A percentile compares a stretch with the other conserved stretches of the same genome.
Evolutionary conservation across 306 rosid genomes (phyloP).

Genomic region (Abrus precatorius): DNA sequence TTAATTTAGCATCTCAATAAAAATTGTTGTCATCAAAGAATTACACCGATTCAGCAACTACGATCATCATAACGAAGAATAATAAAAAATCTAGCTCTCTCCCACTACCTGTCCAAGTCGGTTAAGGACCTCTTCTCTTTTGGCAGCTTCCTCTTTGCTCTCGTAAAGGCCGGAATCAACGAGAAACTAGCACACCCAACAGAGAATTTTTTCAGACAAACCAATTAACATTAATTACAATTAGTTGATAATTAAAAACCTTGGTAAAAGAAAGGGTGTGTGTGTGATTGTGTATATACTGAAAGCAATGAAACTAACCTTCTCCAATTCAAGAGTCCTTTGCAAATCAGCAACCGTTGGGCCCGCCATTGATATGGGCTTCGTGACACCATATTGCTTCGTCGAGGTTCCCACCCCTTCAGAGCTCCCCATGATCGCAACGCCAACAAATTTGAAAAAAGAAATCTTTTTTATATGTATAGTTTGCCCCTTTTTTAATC

Average conservation of each 20-base stretch:
- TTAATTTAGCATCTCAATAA: background rate
- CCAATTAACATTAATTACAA: background rate
- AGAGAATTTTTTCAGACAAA: slow-evolving; percentile 20
- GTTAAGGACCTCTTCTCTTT: slow-evolving; percentile 69
- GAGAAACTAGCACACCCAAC: slow-evolving; percentile 55
- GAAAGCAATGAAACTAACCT: slow-evolving; percentile 55
- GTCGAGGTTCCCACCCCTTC: slow-evolving; percentile 57
- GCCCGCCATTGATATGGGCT: slow-evolving; percentile 73
- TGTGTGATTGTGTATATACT: too few species aligned
- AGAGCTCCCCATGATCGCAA: slow-evolving; percentile 64
- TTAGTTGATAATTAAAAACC: background rate
- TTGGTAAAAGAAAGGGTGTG: background rate
- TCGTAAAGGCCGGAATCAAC: slow-evolving; percentile 70
- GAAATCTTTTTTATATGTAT: background rate
- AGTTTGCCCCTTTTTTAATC: background rate
- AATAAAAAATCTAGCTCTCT: background rate
- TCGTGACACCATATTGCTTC: slow-evolving; percentile 69
- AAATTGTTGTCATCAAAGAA: background rate
- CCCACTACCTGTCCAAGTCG: slow-evolving; percentile 62
- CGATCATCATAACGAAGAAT: background rate
- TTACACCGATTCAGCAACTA: background rate
- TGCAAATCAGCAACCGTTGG: slow-evolving; percentile 63
- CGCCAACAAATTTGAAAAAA: background rate
- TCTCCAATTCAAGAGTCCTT: slow-evolving; percentile 62
- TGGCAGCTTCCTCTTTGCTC: slow-evolving; percentile 67